Conservation (phyloP, 2,329 filamentous ascomycete species). For the Fusarium sp. region DNA sequence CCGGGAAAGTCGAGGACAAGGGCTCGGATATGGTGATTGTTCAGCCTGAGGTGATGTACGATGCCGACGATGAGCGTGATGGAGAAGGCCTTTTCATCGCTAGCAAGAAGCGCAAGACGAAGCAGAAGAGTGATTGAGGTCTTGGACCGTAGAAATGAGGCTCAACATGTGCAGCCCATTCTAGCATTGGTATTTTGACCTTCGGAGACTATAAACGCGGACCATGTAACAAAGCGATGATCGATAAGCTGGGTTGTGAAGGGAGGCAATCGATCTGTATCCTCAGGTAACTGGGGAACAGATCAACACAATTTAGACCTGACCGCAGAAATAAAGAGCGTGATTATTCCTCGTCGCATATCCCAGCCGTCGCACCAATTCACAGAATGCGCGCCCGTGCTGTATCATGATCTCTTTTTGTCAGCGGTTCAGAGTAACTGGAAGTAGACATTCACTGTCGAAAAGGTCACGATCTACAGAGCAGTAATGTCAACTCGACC, state of each 20-base stretch:
- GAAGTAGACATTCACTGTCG: not conserved
- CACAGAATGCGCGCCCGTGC: accelerated
- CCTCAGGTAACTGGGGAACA: accelerated
- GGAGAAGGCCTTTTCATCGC: not conserved
- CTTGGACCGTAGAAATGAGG: not conserved
- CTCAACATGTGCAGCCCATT: not conserved
- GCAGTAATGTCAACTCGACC: accelerated
- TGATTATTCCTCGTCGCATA: not conserved
- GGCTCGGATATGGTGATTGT: not conserved
- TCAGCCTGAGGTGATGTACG: not conserved
- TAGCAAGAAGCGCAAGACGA: not conserved
- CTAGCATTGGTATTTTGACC: too few relatives aligned
- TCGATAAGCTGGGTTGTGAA: not conserved
- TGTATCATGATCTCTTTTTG: accelerated
- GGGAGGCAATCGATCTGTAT: not conserved
- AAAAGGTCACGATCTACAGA: not conserved
- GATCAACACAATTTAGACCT: not conserved
- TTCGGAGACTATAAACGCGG: accelerated
- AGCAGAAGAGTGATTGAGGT: not conserved
- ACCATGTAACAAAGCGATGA: not conserved
- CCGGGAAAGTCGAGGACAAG: accelerated
- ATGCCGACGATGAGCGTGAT: not conserved
- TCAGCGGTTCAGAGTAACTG: not conserved
- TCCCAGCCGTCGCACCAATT: accelerated
- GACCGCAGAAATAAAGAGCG: not conserved